These are phyloP conservation scores for Peterozyma toletana DNA, from an alignment of 805 yeast genomes.

Conservation along the genomic window DNA sequence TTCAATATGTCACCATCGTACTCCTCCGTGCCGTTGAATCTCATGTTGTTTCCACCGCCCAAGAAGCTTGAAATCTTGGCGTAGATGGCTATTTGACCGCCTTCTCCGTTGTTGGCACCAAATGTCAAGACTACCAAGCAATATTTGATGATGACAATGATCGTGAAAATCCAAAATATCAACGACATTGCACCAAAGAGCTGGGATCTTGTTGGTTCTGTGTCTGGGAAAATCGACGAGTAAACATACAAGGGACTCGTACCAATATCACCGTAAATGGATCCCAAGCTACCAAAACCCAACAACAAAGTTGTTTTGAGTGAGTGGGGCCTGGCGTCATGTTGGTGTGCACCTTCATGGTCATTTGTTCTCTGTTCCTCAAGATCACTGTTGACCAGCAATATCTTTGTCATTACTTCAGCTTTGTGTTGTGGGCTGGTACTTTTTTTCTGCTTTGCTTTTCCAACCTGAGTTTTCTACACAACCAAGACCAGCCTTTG, in stretches of 20 bases:
- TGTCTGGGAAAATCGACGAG: constrained; percentile 25
- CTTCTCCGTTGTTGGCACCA: constrained; percentile 56
- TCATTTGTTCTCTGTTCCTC: too few species aligned
- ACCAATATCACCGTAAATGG: constrained; percentile 60
- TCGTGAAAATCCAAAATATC: constrained; percentile 47
- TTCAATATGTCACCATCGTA: constrained; percentile 21
- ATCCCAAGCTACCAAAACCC: constrained; percentile 45
- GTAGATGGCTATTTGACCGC: constrained; percentile 60
- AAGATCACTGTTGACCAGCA: too few species aligned
- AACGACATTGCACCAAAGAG: constrained; percentile 44
- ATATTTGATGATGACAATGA: constrained; percentile 47
- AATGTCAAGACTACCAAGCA: constrained; percentile 35
- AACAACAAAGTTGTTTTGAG: constrained; percentile 9
- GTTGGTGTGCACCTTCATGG: too few species aligned
- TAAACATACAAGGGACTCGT: constrained; percentile 52
- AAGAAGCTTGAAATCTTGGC: constrained; percentile 46
- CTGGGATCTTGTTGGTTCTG: constrained; percentile 28
- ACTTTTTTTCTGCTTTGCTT: too few species aligned
- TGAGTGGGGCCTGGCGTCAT: too few species aligned
- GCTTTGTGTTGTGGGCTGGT: too few species aligned
- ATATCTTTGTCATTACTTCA: too few species aligned
- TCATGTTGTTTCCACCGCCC: constrained; percentile 38
- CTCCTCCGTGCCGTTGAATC: constrained; percentile 29
- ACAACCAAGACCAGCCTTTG: too few species aligned
- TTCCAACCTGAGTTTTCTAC: too few species aligned